These are phyloP conservation scores for Pseudonitzschia delicatissima DNA, from an alignment of 108 stramenopile genomes.

Conservation along the genomic window DNA sequence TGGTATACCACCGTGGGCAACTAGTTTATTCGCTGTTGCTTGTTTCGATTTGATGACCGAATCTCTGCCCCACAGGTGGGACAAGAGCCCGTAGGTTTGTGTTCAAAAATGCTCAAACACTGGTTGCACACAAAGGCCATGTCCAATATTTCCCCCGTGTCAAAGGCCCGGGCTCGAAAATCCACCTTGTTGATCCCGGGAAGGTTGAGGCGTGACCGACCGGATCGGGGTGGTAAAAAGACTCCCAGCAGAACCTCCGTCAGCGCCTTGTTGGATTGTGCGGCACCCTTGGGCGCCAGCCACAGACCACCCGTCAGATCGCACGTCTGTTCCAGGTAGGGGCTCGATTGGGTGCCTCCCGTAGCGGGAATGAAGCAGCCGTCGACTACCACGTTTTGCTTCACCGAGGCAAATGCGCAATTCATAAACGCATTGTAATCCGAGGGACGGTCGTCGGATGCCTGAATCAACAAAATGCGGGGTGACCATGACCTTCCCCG, in stretches of 20 bases:
- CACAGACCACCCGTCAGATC: slow-evolving; percentile 64
- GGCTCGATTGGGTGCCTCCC: slow-evolving; percentile 34
- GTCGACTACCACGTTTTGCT: slow-evolving; percentile 72
- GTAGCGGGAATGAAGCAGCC: slow-evolving; percentile 69
- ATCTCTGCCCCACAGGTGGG: slow-evolving; percentile 79
- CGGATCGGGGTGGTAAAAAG: slow-evolving; percentile 58
- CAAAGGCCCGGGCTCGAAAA: slow-evolving; percentile 82
- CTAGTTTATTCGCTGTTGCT: no score
- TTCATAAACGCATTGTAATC: slow-evolving; percentile 93
- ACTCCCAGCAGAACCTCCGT: slow-evolving; percentile 72
- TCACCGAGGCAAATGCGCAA: slow-evolving; percentile 79
- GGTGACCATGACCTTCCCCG: slow-evolving; percentile 54
- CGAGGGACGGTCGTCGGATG: slow-evolving; percentile 74
- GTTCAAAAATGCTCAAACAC: slow-evolving; percentile 80
- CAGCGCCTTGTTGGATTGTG: slow-evolving; percentile 76
- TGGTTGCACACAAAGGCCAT: slow-evolving; percentile 82
- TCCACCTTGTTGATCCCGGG: slow-evolving; percentile 75
- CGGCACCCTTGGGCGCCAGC: slow-evolving; percentile 50
- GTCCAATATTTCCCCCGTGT: slow-evolving; percentile 69
- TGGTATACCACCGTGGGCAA: no score
- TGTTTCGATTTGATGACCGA: no score
- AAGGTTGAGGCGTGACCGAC: slow-evolving; percentile 58
- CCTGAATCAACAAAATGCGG: slow-evolving; percentile 75
- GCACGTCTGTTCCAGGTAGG: slow-evolving; percentile 77
- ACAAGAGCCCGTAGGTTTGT: slow-evolving; percentile 53